These are phyloP conservation scores for Coemansia sp. DNA, from an alignment of 192 early-diverging fungal species.

Conservation along the genomic window DNA sequence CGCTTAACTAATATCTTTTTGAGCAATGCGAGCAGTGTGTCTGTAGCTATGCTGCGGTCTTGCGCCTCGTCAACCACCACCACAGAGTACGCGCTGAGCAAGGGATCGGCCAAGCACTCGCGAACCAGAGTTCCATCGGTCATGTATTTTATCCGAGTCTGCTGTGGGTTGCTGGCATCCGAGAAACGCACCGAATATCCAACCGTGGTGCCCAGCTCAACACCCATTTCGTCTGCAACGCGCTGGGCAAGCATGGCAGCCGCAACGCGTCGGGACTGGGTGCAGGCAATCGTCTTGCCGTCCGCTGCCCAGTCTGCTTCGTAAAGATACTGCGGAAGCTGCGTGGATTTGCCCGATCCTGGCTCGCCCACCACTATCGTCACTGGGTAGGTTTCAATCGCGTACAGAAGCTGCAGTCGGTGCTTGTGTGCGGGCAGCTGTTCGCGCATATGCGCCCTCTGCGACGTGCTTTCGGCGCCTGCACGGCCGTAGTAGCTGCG, in stretches of 20 bases:
- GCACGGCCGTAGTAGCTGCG: constrained; percentile 17
- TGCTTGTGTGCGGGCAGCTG: constrained; percentile 87
- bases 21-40: constrained; percentile 86
- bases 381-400: constrained; percentile 75
- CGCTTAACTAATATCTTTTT: constrained; percentile 73
- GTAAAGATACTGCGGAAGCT: constrained; percentile 95
- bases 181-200: constrained; percentile 98
- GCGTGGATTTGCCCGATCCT: constrained; percentile 94
- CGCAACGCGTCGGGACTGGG: constrained; percentile 92
- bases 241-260: constrained; percentile 97
- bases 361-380: constrained; percentile 90
- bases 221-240: constrained; percentile 90
- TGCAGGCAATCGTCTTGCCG: constrained; percentile 87
- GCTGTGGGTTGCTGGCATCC: constrained; percentile 80
- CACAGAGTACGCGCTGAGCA: constrained; percentile 80
- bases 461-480: constrained; percentile 27
- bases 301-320: constrained; percentile 84
- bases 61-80: constrained; percentile 95
- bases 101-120: constrained; percentile 84
- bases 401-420: constrained; percentile 75
- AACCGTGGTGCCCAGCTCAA: constrained; percentile 86
- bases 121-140: constrained; percentile 92
- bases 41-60: constrained; percentile 86
- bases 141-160: constrained; percentile 92
- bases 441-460: constrained; percentile 70